These are phyloP conservation scores for Fusarium annulatum DNA, from an alignment of 2,329 filamentous ascomycete species.

Conservation along the genomic window DNA sequence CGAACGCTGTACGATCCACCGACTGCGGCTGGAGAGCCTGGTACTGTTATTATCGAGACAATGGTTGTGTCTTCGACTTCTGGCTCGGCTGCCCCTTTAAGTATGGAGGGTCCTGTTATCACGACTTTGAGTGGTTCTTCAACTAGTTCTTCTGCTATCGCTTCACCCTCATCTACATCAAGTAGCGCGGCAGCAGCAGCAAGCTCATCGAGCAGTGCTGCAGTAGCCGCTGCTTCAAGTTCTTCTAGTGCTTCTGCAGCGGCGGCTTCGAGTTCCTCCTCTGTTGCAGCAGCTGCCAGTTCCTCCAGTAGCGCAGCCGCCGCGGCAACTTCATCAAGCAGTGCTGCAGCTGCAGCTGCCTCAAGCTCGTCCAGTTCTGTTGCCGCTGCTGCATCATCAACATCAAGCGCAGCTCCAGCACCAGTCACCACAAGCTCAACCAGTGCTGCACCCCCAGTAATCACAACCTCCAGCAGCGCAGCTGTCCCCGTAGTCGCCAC, in stretches of 20 bases:
- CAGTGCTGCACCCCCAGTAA: background rate
- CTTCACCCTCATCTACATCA: background rate
- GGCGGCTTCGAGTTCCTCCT: too few relatives aligned
- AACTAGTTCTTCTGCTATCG: background rate
- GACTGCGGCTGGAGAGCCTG: slow-evolving; percentile 6
- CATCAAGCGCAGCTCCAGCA: background rate
- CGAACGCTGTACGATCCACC: slow-evolving; percentile 14
- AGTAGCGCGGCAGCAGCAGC: background rate
- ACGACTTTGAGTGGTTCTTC: background rate
- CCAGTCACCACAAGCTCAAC: background rate
- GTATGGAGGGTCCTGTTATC: background rate
- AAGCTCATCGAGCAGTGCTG: background rate
- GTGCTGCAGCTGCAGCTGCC: background rate
- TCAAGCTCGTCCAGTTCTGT: background rate
- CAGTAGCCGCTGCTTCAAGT: background rate
- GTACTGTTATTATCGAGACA: slow-evolving; percentile 20
- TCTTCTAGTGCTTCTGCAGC: background rate
- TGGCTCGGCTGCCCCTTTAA: background rate
- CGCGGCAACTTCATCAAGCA: background rate
- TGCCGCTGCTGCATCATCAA: background rate
- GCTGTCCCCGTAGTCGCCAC: background rate
- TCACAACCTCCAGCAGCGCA: background rate
- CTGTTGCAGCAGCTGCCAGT: too few relatives aligned
- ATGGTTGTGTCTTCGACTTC: background rate
- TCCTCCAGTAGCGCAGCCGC: too few relatives aligned